Percentiles rank a stretch among this genome's conserved stretches.
These are phyloP conservation scores for Ettlia oleoabundans DNA, from an alignment of 139 green algal genomes.

Conservation along the genomic window DNA sequence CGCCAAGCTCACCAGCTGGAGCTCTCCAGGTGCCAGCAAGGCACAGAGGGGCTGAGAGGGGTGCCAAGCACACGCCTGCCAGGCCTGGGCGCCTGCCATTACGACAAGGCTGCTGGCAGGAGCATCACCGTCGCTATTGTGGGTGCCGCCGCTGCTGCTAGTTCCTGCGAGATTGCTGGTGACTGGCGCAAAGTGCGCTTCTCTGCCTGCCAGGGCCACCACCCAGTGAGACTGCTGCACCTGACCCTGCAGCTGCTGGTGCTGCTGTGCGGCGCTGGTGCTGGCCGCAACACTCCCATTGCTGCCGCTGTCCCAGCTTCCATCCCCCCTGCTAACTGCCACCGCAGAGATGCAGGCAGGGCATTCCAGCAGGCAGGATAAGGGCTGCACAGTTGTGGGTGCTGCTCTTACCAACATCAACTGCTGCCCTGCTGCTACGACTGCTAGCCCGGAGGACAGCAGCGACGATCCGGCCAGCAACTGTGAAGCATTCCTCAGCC, in stretches of 20 bases:
- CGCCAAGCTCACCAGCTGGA: constrained; percentile 5
- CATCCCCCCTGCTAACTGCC: neutral
- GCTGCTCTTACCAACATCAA: neutral
- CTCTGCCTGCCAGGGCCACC: neutral
- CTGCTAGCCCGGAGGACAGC: neutral
- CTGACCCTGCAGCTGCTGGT: neutral
- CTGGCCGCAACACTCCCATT: neutral
- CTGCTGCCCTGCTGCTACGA: neutral
- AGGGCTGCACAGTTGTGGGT: neutral
- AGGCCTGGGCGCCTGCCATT: neutral
- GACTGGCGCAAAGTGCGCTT: neutral
- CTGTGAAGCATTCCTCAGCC: too few relatives aligned
- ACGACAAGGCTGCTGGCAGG: neutral
- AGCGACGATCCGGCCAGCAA: neutral
- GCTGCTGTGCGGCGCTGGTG: neutral
- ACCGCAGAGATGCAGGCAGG: neutral
- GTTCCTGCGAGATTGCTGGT: neutral
- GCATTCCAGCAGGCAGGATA: neutral
- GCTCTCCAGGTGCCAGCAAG: neutral
- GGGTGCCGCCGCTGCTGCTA: neutral
- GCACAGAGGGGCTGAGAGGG: neutral
- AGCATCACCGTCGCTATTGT: neutral
- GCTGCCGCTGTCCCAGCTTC: neutral
- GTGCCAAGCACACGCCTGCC: constrained; percentile 16
- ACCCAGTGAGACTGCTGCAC: neutral